Conservation (phyloP, 371 early-diverging fungal species). For the Chytridium lagenaria region DNA sequence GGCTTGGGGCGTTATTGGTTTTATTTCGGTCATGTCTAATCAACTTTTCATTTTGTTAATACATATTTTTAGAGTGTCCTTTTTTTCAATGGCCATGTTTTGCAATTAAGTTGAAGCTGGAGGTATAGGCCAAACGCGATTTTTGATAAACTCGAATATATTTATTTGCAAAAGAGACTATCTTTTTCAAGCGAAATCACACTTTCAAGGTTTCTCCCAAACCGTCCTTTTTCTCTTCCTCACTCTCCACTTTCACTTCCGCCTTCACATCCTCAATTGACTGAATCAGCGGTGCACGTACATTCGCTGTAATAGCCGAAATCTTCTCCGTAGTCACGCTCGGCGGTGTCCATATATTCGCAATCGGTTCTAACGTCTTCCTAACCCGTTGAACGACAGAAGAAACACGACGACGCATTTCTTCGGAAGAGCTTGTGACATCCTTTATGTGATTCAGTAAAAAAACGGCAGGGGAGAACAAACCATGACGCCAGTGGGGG, state of each 20-base stretch:
- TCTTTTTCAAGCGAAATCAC: too few species aligned
- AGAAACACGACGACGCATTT: conserved; percentile 34
- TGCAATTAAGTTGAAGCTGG: too few species aligned
- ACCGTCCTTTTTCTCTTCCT: too few species aligned
- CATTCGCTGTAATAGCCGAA: not conserved
- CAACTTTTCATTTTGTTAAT: too few species aligned
- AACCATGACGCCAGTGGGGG: too few species aligned
- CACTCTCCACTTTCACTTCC: not conserved
- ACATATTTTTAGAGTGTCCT: too few species aligned
- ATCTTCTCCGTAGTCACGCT: not conserved
- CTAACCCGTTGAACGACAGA: conserved; percentile 30
- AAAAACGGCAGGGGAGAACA: too few species aligned
- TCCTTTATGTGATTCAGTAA: conserved; percentile 28
- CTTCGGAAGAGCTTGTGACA: conserved; percentile 35
- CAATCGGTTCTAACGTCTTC: conserved; percentile 39
- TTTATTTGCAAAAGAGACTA: too few species aligned
- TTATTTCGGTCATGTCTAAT: not conserved
- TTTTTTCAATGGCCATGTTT: too few species aligned
- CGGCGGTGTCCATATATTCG: conserved; percentile 35
- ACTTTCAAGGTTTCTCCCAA: too few species aligned
- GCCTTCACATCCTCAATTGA: not conserved
- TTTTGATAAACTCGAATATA: too few species aligned
- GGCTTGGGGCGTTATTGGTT: not conserved
- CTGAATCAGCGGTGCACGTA: not conserved
- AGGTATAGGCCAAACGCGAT: too few species aligned